Evolutionary conservation across 305 asterid species (phyloP).

Genomic region (Plantago coronopus): DNA sequence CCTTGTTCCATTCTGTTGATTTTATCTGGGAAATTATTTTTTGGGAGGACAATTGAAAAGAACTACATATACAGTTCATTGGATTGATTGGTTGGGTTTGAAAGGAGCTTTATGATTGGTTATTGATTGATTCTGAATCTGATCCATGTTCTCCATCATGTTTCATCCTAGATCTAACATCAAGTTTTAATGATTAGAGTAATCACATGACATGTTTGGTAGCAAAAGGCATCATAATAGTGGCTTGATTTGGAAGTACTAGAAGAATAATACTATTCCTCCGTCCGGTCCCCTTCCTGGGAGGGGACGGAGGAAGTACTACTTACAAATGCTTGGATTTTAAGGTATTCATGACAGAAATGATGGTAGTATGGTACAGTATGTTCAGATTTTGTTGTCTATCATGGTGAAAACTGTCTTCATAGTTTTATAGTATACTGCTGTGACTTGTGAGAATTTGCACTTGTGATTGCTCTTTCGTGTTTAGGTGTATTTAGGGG

Average conservation of each 20-base stretch:
- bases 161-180: neutral
- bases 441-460: too few species aligned
- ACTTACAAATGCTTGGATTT: neutral
- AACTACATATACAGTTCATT: neutral
- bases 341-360: neutral
- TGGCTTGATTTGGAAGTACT: conserved; percentile 2
- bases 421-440: too few species aligned
- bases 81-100: neutral
- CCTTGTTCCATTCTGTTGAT: neutral
- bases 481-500: too few species aligned
- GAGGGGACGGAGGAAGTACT: too few species aligned
- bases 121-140: conserved; percentile 8
- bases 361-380: neutral
- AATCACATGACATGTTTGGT: neutral
- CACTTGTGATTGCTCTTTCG: too few species aligned
- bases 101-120: neutral
- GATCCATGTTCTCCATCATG: neutral
- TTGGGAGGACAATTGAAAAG: neutral
- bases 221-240: conserved; percentile 4
- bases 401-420: too few species aligned
- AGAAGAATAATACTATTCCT: too few species aligned
- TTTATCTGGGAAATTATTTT: conserved; percentile 18
- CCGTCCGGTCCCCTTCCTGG: too few species aligned
- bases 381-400: neutral
- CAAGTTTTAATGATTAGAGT: neutral